phyloP scores from a whole-genome alignment of 192 early-diverging fungal species.

The Backusella australiensis region DNA sequence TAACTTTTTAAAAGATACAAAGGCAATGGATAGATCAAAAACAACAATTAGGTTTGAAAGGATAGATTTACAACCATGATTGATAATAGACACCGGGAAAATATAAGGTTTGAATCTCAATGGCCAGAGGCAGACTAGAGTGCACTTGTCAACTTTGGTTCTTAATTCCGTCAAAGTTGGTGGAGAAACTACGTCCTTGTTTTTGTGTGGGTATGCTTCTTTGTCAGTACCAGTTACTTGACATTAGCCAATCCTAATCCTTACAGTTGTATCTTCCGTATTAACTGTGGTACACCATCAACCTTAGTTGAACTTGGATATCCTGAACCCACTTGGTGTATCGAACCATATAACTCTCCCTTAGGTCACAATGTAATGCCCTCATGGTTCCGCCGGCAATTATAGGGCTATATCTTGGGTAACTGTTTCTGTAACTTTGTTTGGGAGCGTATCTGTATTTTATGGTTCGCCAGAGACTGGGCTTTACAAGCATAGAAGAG shows the following conservation, averaged over 20 bases:
- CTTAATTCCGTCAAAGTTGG: no score
- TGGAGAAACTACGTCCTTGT: no score
- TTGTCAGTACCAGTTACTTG: slow-evolving; percentile 48
- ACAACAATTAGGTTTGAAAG: no score
- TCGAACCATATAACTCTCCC: slow-evolving; percentile 59
- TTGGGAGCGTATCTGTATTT: slow-evolving; percentile 50
- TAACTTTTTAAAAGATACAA: no score
- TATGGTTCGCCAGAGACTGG: slow-evolving; percentile 43
- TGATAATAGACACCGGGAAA: no score
- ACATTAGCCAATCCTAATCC: slow-evolving; percentile 59
- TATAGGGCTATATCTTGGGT: slow-evolving; percentile 48
- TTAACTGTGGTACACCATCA: slow-evolving; percentile 69
- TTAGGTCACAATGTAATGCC: slow-evolving; percentile 75
- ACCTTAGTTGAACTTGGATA: slow-evolving; percentile 33
- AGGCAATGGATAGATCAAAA: no score
- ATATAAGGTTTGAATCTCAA: no score
- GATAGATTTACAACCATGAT: no score
- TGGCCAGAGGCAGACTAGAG: no score
- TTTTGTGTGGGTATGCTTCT: slow-evolving; percentile 19
- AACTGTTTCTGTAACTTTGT: slow-evolving; percentile 40
- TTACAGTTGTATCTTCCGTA: slow-evolving; percentile 51
- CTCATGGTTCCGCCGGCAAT: slow-evolving; percentile 49
- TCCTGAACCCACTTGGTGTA: slow-evolving; percentile 36
- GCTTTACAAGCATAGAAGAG: slow-evolving; percentile 20
- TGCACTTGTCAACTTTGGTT: no score